These are phyloP conservation scores for Calonectria multiphialidica DNA, from an alignment of 2,329 filamentous ascomycete genomes.

Conservation along the genomic window DNA sequence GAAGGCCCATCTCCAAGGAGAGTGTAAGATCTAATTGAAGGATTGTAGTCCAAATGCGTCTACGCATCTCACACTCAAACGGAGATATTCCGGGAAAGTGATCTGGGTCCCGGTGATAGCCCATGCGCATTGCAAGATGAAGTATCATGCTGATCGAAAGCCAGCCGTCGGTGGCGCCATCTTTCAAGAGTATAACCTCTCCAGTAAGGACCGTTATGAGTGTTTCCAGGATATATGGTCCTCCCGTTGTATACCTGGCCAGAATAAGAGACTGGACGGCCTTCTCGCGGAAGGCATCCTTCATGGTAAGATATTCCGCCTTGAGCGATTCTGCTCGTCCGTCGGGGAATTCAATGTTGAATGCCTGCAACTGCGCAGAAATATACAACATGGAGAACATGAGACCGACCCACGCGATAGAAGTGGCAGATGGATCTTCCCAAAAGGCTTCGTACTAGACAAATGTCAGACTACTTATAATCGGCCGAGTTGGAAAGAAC, in stretches of 20 bases:
- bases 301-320: conserved; percentile 25
- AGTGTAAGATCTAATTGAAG: conserved; percentile 71
- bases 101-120: conserved; percentile 31
- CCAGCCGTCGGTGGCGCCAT: conserved; percentile 18
- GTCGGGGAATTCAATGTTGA: conserved; percentile 8
- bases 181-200: conserved; percentile 21
- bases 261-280: conserved; percentile 28
- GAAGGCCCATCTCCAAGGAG: conserved; percentile 72
- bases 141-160: conserved; percentile 26
- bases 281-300: conserved; percentile 28
- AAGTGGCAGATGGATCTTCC: conserved; percentile 23
- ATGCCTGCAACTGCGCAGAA: conserved; percentile 30
- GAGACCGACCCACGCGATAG: conserved; percentile 28
- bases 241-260: conserved; percentile 26
- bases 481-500: conserved; percentile 11
- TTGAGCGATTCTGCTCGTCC: conserved; percentile 22
- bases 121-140: conserved; percentile 31
- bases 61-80: conserved; percentile 64
- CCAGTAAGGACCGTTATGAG: conserved; percentile 28
- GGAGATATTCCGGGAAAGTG: conserved; percentile 37
- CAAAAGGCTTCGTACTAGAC: conserved; percentile 26
- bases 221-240: conserved; percentile 27
- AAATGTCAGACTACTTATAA: conserved; percentile 25
- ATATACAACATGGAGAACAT: conserved; percentile 31
- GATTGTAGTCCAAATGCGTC: conserved; percentile 62